These are phyloP conservation scores for Amanita brunnescens DNA, from an alignment of 768 basidiomycete genomes.

Conservation along the genomic window DNA sequence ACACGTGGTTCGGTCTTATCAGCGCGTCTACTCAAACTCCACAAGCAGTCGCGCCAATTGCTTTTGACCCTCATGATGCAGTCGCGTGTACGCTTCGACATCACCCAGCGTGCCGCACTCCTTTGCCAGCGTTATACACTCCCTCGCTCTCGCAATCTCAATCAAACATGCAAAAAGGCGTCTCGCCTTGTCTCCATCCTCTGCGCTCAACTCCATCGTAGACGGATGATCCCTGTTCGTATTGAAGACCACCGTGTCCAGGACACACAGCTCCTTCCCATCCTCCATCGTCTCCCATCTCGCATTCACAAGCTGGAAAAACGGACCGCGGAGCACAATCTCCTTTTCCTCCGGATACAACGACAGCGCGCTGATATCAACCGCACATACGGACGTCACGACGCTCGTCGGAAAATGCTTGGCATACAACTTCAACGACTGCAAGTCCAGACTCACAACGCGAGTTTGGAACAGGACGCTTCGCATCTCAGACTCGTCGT, in stretches of 20 bases:
- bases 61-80: conserved; percentile 6
- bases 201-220: conserved; percentile 16
- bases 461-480: conserved; percentile 16
- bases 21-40: too few species aligned
- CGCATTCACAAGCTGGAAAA: conserved; percentile 16
- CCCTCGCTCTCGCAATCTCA: conserved; percentile 12
- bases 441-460: conserved; percentile 11
- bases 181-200: conserved; percentile 12
- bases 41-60: too few species aligned
- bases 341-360: conserved; percentile 15
- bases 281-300: conserved; percentile 9
- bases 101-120: conserved; percentile 11
- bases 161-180: conserved; percentile 8
- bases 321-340: conserved; percentile 16
- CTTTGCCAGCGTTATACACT: conserved; percentile 13
- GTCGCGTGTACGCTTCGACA: conserved; percentile 9
- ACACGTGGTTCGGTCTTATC: too few species aligned
- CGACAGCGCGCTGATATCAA: conserved; percentile 14
- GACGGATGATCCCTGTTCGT: conserved; percentile 17
- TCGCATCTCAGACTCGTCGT: neutral
- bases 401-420: conserved; percentile 14
- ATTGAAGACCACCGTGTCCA: conserved; percentile 16
- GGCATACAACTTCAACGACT: conserved; percentile 11
- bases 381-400: conserved; percentile 16
- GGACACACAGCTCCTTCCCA: conserved; percentile 7